Conservation (phyloP, 768 basidiomycete genomes). For the Pleurotus salmoneostramineus region DNA sequence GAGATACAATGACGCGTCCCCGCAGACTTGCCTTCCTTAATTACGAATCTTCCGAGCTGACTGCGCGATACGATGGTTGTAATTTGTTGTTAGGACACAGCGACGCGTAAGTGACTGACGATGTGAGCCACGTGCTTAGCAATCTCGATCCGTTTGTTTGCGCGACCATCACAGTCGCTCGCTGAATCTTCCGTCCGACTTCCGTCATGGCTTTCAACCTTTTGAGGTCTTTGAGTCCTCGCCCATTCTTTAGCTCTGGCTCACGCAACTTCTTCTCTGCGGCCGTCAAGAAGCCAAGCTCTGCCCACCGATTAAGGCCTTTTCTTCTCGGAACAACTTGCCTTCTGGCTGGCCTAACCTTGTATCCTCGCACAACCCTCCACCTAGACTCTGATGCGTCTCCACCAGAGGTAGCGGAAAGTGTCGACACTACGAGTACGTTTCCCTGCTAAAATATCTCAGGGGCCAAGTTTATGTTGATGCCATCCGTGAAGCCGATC, state of each 20-base stretch:
- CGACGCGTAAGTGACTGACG: background rate
- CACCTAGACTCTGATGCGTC: slow-evolving; percentile 37
- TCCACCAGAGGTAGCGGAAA: slow-evolving; percentile 7
- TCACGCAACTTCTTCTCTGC: slow-evolving; percentile 1
- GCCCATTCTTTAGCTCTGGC: background rate
- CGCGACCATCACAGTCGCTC: background rate
- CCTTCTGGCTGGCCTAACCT: slow-evolving; percentile 3
- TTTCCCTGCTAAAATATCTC: background rate
- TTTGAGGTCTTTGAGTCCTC: background rate
- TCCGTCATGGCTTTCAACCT: slow-evolving; percentile 1
- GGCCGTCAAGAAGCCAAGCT: background rate
- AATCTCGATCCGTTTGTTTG: background rate
- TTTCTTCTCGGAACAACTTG: slow-evolving; percentile 30
- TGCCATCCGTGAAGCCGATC: slow-evolving; percentile 48
- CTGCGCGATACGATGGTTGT: background rate
- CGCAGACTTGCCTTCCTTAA: background rate
- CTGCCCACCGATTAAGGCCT: slow-evolving; percentile 11
- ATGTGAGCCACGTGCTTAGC: background rate
- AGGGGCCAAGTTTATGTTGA: background rate
- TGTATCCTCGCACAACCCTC: slow-evolving; percentile 18
- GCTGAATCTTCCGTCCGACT: background rate
- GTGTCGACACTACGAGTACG: slow-evolving; percentile 22
- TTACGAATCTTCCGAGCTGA: background rate
- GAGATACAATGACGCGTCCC: slow-evolving; percentile 3
- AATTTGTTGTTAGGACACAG: background rate